Evolutionary conservation across 2,329 filamentous ascomycete species (phyloP).

Genomic region (Colletotrichum coccodes): DNA sequence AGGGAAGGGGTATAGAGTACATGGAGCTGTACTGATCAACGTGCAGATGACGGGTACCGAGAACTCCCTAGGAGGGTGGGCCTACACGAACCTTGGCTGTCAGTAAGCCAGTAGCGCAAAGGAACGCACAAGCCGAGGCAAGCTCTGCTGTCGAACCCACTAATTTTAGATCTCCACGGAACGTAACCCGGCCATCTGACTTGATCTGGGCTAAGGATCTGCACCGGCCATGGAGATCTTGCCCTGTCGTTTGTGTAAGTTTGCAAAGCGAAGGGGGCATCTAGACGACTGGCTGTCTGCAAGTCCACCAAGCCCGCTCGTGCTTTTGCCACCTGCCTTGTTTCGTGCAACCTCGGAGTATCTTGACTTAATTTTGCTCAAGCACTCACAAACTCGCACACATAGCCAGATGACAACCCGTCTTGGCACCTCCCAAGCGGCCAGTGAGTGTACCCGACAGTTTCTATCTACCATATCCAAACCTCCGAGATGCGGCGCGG

Average conservation of each 20-base stretch:
- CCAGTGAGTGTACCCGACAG: too few relatives aligned
- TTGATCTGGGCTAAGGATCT: constrained; percentile 3
- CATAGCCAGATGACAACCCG: background rate
- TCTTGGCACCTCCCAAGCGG: background rate
- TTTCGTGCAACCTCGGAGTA: background rate
- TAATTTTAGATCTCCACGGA: constrained; percentile 27
- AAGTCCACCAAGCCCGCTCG: background rate
- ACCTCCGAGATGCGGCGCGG: background rate
- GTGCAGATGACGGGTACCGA: background rate
- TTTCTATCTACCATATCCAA: background rate
- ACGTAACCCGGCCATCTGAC: constrained; percentile 1
- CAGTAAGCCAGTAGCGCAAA: background rate
- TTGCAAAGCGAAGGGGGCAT: background rate
- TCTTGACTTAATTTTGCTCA: background rate
- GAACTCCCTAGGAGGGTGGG: background rate
- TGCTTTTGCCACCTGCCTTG: background rate
- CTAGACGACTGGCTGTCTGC: background rate
- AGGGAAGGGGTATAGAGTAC: background rate
- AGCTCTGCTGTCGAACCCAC: background rate
- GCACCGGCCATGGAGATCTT: constrained; percentile 5
- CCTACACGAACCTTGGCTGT: background rate
- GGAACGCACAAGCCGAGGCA: background rate
- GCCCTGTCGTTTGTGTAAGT: background rate
- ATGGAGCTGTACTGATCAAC: background rate
- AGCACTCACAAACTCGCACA: too few relatives aligned